Evolutionary conservation across 116 monocot species (phyloP).

Genomic region (Trichopus zeylanicus): DNA sequence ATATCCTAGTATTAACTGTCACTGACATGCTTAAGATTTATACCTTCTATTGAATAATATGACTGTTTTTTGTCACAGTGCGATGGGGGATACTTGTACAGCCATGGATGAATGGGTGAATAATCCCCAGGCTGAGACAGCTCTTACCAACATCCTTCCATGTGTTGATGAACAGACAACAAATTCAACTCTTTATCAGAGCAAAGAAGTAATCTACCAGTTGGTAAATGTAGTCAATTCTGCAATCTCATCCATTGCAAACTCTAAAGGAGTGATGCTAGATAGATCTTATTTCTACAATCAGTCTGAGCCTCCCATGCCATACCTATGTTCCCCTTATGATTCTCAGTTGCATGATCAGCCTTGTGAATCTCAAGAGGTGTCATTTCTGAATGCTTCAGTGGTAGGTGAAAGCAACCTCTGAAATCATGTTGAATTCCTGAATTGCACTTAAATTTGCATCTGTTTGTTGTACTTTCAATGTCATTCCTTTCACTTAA

Average conservation of each 20-base stretch:
- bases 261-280: constrained; percentile 20
- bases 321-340: constrained; percentile 68
- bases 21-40: not conserved
- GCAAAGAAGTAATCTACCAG: constrained; percentile 55
- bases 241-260: constrained; percentile 47
- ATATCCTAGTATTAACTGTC: too few species aligned
- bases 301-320: constrained; percentile 61
- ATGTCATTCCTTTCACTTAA: too few species aligned
- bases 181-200: constrained; percentile 63
- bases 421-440: too few species aligned
- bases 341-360: constrained; percentile 39
- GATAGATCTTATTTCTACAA: constrained; percentile 30
- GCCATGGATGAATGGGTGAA: constrained; percentile 83
- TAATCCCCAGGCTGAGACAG: constrained; percentile 78
- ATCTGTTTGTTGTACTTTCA: too few species aligned
- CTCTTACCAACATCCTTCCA: constrained; percentile 67
- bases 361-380: constrained; percentile 46
- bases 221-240: constrained; percentile 73
- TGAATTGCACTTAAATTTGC: too few species aligned
- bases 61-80: constrained; percentile 31
- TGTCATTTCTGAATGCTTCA: constrained; percentile 59
- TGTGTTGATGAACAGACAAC: constrained; percentile 69
- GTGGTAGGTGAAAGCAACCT: too few species aligned
- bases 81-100: constrained; percentile 61
- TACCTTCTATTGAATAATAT: not conserved